Conservation (phyloP, 2,329 filamentous ascomycete genomes). For the Coniochaeta sp. region DNA sequence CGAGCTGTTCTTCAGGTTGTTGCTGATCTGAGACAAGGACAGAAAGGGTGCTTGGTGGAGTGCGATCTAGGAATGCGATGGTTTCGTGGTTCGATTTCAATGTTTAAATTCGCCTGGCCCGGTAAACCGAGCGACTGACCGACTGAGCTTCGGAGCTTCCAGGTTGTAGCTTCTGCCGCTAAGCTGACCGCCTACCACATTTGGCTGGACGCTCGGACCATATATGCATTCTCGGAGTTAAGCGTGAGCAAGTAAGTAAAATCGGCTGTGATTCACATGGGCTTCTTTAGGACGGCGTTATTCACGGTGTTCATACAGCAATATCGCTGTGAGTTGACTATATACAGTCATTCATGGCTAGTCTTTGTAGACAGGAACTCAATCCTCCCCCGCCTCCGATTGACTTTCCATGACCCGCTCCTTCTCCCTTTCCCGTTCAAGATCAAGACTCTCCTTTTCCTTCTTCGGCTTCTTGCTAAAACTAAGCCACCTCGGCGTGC, state of each 20-base stretch:
- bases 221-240: too few relatives aligned
- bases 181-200: neutral
- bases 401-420: constrained; percentile 14
- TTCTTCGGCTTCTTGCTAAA: constrained; percentile 55
- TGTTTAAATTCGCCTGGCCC: neutral
- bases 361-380: neutral
- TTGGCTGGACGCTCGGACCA: neutral
- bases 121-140: neutral
- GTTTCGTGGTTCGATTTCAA: neutral
- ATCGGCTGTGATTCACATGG: too few relatives aligned
- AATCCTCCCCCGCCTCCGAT: constrained; percentile 9
- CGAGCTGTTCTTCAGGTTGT: too few relatives aligned
- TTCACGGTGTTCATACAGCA: neutral
- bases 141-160: neutral
- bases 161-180: neutral
- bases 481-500: constrained; percentile 35
- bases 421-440: constrained; percentile 39
- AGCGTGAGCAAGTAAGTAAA: too few relatives aligned
- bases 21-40: too few relatives aligned
- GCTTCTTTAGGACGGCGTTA: too few relatives aligned
- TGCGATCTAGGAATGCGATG: neutral
- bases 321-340: neutral
- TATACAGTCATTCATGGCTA: neutral
- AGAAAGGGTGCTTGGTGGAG: too few relatives aligned
- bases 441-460: constrained; percentile 49